Evolutionary conservation across 108 stramenopile genomes (phyloP).

Genomic region (Cyclotella sp.): DNA sequence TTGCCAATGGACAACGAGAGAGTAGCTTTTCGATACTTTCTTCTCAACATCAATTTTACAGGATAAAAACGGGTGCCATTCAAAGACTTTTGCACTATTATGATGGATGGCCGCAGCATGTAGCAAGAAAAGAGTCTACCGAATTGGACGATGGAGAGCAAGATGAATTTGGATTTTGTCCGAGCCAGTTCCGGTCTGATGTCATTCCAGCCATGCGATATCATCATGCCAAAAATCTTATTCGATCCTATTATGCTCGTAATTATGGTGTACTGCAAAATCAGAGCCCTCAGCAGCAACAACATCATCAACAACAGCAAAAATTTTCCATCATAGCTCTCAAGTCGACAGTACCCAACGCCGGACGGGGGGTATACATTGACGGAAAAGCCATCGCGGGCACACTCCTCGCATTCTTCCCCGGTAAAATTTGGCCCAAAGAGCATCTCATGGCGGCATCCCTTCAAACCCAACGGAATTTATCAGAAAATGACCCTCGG

Average conservation of each 20-base stretch:
- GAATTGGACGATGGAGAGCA: slow-evolving; percentile 18
- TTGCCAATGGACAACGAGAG: neutral
- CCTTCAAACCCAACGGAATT: slow-evolving; percentile 57
- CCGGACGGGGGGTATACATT: slow-evolving; percentile 84
- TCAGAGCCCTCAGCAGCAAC: neutral
- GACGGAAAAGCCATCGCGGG: slow-evolving; percentile 83
- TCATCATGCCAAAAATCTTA: slow-evolving; percentile 76
- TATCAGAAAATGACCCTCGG: slow-evolving; percentile 66
- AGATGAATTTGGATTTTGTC: slow-evolving; percentile 59
- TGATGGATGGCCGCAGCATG: slow-evolving; percentile 30
- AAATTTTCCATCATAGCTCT: slow-evolving; percentile 57
- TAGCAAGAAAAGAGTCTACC: neutral
- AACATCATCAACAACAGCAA: slow-evolving; percentile 7
- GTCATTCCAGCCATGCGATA: slow-evolving; percentile 64
- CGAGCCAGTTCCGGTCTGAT: slow-evolving; percentile 41
- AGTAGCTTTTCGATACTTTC: slow-evolving; percentile 12
- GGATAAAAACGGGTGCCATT: slow-evolving; percentile 64
- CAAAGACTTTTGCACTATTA: slow-evolving; percentile 51
- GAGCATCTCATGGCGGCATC: slow-evolving; percentile 60
- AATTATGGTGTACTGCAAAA: slow-evolving; percentile 30
- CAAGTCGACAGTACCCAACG: slow-evolving; percentile 72
- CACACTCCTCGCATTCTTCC: slow-evolving; percentile 80
- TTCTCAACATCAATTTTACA: slow-evolving; percentile 52
- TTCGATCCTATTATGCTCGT: slow-evolving; percentile 63
- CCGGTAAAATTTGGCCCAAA: slow-evolving; percentile 83